phyloP scores from a whole-genome alignment of 163 green algal genomes.

The Dunaliella salina region DNA sequence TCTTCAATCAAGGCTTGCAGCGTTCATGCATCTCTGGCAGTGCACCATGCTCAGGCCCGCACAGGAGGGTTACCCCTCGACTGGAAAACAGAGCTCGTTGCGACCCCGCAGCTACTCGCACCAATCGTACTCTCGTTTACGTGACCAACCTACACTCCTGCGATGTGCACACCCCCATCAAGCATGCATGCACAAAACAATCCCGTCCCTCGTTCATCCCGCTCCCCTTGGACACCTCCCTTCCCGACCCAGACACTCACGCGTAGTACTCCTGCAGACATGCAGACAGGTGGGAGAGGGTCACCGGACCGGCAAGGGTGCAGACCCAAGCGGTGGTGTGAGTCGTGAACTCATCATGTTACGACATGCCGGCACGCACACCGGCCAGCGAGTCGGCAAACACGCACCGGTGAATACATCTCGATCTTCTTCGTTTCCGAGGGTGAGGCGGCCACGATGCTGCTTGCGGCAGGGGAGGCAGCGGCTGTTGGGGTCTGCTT shows the following conservation, averaged over 20 bases:
- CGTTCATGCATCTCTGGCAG: too few relatives aligned
- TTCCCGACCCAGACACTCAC: background rate
- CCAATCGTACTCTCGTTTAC: too few relatives aligned
- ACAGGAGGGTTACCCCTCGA: too few relatives aligned
- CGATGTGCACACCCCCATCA: too few relatives aligned
- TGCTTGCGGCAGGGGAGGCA: background rate
- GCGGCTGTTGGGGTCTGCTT: background rate
- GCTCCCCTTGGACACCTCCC: background rate
- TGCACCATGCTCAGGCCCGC: too few relatives aligned
- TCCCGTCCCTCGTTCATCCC: too few relatives aligned
- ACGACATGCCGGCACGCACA: background rate
- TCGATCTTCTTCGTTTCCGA: conserved; percentile 39
- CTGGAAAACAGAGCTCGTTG: too few relatives aligned
- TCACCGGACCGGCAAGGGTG: too few relatives aligned
- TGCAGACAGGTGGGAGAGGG: background rate
- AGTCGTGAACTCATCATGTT: conserved; percentile 22
- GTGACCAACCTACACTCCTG: too few relatives aligned
- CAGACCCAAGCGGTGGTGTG: background rate
- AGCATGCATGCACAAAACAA: too few relatives aligned
- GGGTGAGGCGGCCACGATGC: conserved; percentile 43
- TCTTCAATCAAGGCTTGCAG: too few relatives aligned
- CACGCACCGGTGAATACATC: conserved; percentile 41
- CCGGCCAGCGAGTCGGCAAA: background rate
- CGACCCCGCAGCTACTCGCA: too few relatives aligned
- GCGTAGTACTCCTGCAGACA: conserved; percentile 26